These are phyloP conservation scores for Porcisia deanei DNA, from an alignment of 208 protist species.

Conservation along the genomic window DNA sequence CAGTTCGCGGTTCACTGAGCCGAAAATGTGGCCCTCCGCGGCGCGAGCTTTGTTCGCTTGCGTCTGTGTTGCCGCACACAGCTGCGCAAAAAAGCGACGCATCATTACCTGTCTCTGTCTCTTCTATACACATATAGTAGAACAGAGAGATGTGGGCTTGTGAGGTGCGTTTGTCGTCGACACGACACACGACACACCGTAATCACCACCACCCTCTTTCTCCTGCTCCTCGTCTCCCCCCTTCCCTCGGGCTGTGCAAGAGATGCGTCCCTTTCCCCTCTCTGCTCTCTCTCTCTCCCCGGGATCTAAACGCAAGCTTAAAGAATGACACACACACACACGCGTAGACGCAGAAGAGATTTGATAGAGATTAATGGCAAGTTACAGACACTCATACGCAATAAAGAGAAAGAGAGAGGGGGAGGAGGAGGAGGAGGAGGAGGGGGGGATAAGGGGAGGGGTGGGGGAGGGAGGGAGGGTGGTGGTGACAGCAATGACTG, in stretches of 20 bases:
- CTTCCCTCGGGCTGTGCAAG: no score
- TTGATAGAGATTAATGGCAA: not conserved
- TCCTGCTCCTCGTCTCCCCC: no score
- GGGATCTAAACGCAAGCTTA: not conserved
- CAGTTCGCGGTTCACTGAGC: conserved; percentile 67
- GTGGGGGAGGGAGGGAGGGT: not conserved
- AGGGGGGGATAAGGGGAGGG: not conserved
- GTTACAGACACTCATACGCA: not conserved
- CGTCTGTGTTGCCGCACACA: conserved; percentile 20
- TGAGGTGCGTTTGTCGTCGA: not conserved
- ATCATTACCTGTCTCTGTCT: conserved; percentile 10
- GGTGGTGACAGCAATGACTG: no score
- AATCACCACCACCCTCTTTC: no score
- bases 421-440: not conserved
- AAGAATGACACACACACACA: not conserved
- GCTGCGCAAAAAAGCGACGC: conserved; percentile 1
- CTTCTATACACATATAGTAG: not conserved
- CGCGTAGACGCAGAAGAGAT: not conserved
- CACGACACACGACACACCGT: no score
- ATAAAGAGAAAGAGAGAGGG: not conserved
- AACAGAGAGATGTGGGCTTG: not conserved
- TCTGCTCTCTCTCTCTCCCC: no score
- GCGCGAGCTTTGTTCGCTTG: conserved; percentile 39
- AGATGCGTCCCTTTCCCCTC: no score
- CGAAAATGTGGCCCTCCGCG: conserved; percentile 56